Evolutionary conservation across 1,139 yeast genomes (phyloP).

Genomic region (Candida sp.): DNA sequence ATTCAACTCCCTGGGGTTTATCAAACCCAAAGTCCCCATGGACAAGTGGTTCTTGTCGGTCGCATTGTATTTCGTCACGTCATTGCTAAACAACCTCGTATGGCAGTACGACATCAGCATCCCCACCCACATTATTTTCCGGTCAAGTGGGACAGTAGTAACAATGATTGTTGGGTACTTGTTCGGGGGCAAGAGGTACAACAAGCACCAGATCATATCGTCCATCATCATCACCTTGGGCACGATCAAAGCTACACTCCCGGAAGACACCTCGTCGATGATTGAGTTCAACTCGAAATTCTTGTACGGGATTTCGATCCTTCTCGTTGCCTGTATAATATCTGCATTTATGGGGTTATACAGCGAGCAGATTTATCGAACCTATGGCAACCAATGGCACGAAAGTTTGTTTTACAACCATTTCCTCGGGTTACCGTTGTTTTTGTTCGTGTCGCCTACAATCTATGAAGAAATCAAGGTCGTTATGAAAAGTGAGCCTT

Average conservation of each 20-base stretch:
- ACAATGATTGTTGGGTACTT: conserved; percentile 63
- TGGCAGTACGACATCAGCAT: conserved; percentile 63
- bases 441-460: conserved; percentile 33
- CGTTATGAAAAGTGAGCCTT: conserved; percentile 11
- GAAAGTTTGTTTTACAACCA: conserved; percentile 69
- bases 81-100: conserved; percentile 62
- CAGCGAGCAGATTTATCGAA: conserved; percentile 52
- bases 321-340: conserved; percentile 51
- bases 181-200: conserved; percentile 50
- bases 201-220: conserved; percentile 37
- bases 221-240: conserved; percentile 61
- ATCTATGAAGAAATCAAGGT: conserved; percentile 19
- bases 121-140: conserved; percentile 68
- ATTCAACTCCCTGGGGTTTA: neutral
- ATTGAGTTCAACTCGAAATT: conserved; percentile 17
- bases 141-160: conserved; percentile 68
- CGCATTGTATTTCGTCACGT: conserved; percentile 52
- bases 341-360: conserved; percentile 60
- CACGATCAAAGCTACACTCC: conserved; percentile 53
- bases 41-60: conserved; percentile 53
- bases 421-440: conserved; percentile 59
- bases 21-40: conserved; percentile 46
- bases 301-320: conserved; percentile 46
- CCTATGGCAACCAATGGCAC: conserved; percentile 65
- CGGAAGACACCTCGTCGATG: conserved; percentile 11